Conservation (phyloP, 768 basidiomycete genomes). For the Leccinum imitatum region DNA sequence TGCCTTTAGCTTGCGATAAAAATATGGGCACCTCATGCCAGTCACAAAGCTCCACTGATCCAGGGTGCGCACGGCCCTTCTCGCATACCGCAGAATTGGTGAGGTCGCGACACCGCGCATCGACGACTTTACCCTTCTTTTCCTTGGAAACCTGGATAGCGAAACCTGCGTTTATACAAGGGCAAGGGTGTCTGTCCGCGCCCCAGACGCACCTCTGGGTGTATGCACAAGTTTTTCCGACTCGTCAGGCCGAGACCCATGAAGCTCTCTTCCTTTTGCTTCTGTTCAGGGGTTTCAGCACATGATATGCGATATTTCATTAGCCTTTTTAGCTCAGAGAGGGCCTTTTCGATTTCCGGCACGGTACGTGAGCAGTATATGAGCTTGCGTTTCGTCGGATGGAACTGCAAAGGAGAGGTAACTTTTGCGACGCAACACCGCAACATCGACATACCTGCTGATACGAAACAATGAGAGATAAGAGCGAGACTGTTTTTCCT, state of each 20-base stretch:
- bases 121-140: slow-evolving; percentile 97
- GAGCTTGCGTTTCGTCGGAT: slow-evolving; percentile 88
- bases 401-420: slow-evolving; percentile 56
- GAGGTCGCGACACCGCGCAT: slow-evolving; percentile 94
- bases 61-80: slow-evolving; percentile 82
- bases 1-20: background rate
- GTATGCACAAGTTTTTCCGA: slow-evolving; percentile 94
- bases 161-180: background rate
- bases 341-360: slow-evolving; percentile 97
- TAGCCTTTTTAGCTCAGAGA: slow-evolving; percentile 90
- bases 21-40: slow-evolving; percentile 85
- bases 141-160: slow-evolving; percentile 81
- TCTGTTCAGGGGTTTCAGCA: slow-evolving; percentile 73
- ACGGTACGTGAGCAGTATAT: slow-evolving; percentile 99
- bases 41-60: slow-evolving; percentile 86
- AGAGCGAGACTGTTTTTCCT: slow-evolving; percentile 95
- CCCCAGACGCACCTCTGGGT: slow-evolving; percentile 72
- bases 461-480: slow-evolving; percentile 96
- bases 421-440: background rate
- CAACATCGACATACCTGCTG: slow-evolving; percentile 65
- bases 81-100: slow-evolving; percentile 83
- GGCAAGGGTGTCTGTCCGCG: background rate
- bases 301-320: slow-evolving; percentile 81
- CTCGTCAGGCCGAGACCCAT: slow-evolving; percentile 91
- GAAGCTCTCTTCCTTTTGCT: slow-evolving; percentile 76